These are phyloP conservation scores for Dothiorella sarmentorum DNA, from an alignment of 2,329 filamentous ascomycete species.

Conservation along the genomic window DNA sequence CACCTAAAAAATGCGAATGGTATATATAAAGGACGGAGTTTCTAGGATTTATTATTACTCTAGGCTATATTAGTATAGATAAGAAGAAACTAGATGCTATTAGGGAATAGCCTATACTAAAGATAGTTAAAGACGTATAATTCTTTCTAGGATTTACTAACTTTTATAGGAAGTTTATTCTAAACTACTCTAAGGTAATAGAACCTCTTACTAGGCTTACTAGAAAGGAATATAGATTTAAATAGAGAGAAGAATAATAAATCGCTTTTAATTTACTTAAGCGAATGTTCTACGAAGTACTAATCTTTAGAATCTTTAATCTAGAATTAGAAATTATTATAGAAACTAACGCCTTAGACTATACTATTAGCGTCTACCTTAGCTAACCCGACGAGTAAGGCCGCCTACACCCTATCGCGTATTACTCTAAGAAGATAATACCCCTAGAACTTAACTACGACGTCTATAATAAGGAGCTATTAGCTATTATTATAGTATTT, in stretches of 20 bases:
- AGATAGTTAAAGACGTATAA: constrained; percentile 13
- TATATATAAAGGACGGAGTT: constrained; percentile 12
- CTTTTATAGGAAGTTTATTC: constrained; percentile 13
- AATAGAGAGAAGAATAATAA: neutral
- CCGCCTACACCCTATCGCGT: neutral
- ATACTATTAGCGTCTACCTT: neutral
- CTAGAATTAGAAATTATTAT: neutral
- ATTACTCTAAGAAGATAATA: neutral
- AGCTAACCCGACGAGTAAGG: neutral
- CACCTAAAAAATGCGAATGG: constrained; percentile 20
- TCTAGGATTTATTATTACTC: constrained; percentile 20
- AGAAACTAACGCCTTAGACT: neutral
- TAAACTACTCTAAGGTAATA: neutral
- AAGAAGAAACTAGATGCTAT: constrained; percentile 18
- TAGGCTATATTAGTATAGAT: constrained; percentile 12
- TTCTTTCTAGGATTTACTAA: constrained; percentile 19
- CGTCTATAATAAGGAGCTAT: too few species aligned
- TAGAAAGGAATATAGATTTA: neutral
- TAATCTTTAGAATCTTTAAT: neutral
- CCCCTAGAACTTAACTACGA: neutral
- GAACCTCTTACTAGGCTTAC: neutral
- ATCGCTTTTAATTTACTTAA: neutral
- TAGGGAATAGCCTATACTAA: neutral
- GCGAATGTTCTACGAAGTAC: too few species aligned
- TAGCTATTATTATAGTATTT: too few species aligned